Conservation (phyloP, 1,139 yeast species). For the Zygoascus hellenicus region DNA sequence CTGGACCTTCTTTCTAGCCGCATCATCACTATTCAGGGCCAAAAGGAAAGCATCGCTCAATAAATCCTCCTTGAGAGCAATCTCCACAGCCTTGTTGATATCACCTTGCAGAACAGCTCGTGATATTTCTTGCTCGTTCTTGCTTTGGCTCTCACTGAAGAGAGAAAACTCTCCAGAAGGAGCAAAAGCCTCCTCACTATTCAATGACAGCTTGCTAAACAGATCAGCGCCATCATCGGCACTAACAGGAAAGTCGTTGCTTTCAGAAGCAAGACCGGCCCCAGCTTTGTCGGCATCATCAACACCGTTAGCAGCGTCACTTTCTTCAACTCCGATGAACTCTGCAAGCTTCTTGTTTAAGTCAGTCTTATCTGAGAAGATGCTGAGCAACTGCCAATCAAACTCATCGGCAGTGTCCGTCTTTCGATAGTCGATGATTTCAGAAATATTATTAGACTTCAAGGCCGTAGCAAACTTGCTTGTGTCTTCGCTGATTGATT, state of each 20-base stretch:
- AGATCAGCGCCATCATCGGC: slow-evolving; percentile 33
- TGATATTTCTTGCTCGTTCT: slow-evolving; percentile 47
- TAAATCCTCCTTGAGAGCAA: slow-evolving; percentile 58
- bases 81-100: slow-evolving; percentile 59
- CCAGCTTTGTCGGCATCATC: slow-evolving; percentile 26
- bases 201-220: slow-evolving; percentile 22
- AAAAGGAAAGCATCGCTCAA: slow-evolving; percentile 76
- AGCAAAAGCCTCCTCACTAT: slow-evolving; percentile 21
- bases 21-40: slow-evolving; percentile 60
- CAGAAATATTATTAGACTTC: slow-evolving; percentile 29
- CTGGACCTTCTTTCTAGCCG: slow-evolving; percentile 59
- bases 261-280: slow-evolving; percentile 10
- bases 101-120: slow-evolving; percentile 59
- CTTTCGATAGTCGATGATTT: slow-evolving; percentile 20
- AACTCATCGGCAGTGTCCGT: slow-evolving; percentile 39
- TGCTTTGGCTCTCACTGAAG: slow-evolving; percentile 36
- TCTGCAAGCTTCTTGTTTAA: slow-evolving; percentile 21
- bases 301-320: slow-evolving; percentile 18
- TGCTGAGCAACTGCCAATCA: slow-evolving; percentile 74
- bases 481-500: slow-evolving; percentile 32
- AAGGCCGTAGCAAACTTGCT: slow-evolving; percentile 55
- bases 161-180: slow-evolving; percentile 44
- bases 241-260: slow-evolving; percentile 24
- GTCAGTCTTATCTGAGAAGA: slow-evolving; percentile 34
- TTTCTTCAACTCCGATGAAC: slow-evolving; percentile 12